Percentiles rank a stretch among this genome's conserved stretches.
Evolutionary conservation across 768 basidiomycete species (phyloP).

Genomic region (Termitomyces sp.): DNA sequence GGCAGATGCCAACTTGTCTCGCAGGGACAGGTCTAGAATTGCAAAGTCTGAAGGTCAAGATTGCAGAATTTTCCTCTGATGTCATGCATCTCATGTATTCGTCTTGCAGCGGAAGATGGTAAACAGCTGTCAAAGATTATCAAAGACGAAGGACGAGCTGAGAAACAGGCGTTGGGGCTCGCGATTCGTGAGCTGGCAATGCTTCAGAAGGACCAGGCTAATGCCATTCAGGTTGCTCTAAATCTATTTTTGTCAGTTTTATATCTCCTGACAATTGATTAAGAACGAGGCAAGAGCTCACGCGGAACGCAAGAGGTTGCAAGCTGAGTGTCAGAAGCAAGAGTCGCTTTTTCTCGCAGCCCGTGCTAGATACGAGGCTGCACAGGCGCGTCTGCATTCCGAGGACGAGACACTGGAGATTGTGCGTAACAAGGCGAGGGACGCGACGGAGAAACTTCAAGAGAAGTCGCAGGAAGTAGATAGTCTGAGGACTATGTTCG

Average conservation of each 20-base stretch:
- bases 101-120: conserved; percentile 44
- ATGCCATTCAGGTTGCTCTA: conserved; percentile 47
- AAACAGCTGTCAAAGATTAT: conserved; percentile 65
- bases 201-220: conserved; percentile 67
- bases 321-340: conserved; percentile 54
- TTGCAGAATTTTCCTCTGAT: neutral
- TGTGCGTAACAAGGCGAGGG: conserved; percentile 45
- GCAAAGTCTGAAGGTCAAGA: conserved; percentile 42
- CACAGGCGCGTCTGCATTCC: conserved; percentile 39
- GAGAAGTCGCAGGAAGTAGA: conserved; percentile 76
- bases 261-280: neutral
- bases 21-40: conserved; percentile 47
- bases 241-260: neutral
- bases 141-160: conserved; percentile 60
- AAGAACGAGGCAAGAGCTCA: conserved; percentile 59
- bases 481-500: conserved; percentile 54
- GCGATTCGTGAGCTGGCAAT: conserved; percentile 61
- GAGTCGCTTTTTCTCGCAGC: conserved; percentile 58
- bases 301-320: conserved; percentile 43
- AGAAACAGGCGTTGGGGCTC: conserved; percentile 54
- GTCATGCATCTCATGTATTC: neutral
- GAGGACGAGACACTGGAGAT: conserved; percentile 45
- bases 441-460: conserved; percentile 56
- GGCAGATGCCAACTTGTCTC: conserved; percentile 43
- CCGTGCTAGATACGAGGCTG: conserved; percentile 51